Percentiles rank a stretch among this genome's conserved stretches.
Conservation (phyloP, 2,329 filamentous ascomycete species). For the Fusarium concolor region DNA sequence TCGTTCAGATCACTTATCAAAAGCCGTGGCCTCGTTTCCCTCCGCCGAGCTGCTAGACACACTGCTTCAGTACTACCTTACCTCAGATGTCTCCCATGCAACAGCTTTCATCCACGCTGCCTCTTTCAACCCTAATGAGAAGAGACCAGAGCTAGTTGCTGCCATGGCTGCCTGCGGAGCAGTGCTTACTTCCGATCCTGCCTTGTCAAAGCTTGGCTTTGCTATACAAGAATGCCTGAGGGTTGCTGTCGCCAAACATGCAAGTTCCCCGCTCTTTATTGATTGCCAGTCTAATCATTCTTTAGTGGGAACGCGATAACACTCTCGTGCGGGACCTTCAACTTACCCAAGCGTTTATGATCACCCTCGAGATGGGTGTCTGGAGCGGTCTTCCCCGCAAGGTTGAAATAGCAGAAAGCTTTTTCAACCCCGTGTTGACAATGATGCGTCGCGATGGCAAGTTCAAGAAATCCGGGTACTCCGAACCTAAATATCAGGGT, state of each 20-base stretch:
- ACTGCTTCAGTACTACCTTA: slow-evolving; percentile 54
- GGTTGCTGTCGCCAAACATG: slow-evolving; percentile 31
- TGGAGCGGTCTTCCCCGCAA: slow-evolving; percentile 55
- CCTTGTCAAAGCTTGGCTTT: slow-evolving; percentile 55
- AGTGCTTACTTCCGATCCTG: slow-evolving; percentile 51
- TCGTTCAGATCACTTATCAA: slow-evolving; percentile 40
- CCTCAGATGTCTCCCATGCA: slow-evolving; percentile 42
- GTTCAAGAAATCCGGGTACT: slow-evolving; percentile 44
- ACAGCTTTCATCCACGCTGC: slow-evolving; percentile 53
- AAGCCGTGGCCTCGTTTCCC: slow-evolving; percentile 53
- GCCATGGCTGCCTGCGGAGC: slow-evolving; percentile 54
- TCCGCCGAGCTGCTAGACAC: slow-evolving; percentile 54
- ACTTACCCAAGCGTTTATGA: slow-evolving; percentile 50
- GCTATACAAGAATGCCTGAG: slow-evolving; percentile 54
- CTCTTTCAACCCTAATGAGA: slow-evolving; percentile 52
- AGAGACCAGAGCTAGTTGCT: slow-evolving; percentile 52
- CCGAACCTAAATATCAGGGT: slow-evolving; percentile 15
- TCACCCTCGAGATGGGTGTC: slow-evolving; percentile 49
- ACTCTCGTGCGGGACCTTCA: slow-evolving; percentile 48
- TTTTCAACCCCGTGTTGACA: slow-evolving; percentile 51
- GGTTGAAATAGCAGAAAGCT: slow-evolving; percentile 55
- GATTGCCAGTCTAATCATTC: not conserved
- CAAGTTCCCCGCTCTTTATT: not conserved
- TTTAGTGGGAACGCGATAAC: slow-evolving; percentile 52
- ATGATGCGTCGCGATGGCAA: slow-evolving; percentile 52